Base-by-base conservation (phyloP, 768 basidiomycete species). In the Rhizopogon rudus region DNA sequence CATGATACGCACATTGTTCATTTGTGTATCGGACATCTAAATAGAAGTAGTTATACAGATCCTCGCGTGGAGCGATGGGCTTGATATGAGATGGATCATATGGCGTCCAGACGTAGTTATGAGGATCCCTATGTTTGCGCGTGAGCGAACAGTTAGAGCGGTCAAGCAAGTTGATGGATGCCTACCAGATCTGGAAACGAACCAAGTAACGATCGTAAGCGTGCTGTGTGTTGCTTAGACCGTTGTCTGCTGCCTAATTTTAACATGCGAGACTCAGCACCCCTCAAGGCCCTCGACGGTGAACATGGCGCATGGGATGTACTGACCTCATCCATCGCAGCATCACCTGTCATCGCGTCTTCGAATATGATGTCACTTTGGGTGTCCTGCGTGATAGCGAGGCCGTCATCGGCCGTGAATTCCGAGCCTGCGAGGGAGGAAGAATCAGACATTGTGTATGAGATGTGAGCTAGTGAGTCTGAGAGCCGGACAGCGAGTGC, bases 1-100 rank as follows among this genome's bases (percentile, higher is more conserved):
- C 7, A 35, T 8, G 8, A 25, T 6, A 3, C 48, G 13, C 14
- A 49, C 48, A 22, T 49, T 5, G 2, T 5, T 16, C 20, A 9
- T 37, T 6, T 31, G 6, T 16, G 20, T 35, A 37, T 22, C 8
- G 33, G 48, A 22, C 13, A 10, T 52, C 40, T 39, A 65, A 53
- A 53, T 60, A 53, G 44, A 64, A 65, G 40, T 64, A 65, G 39
- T 57, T 64, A 14, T 52, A 14, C 4, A 58, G 13, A 48, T 65
- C 60, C n/a, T n/a, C 20, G 6, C 37, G 33, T 29, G 51, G 54
- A 42, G 60, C 54, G 7, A 58, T 35, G n/a, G 58, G 51, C 28
- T 55, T 51, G 29, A 45, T 53, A 40, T 41, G 46, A 3, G 61
- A 57, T 2, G 57, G 48, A 16, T 49, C 33, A 16, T 48, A 48